These are phyloP conservation scores for Neurospora sp. DNA, from an alignment of 495 filamentous ascomycete species.

Conservation along the genomic window DNA sequence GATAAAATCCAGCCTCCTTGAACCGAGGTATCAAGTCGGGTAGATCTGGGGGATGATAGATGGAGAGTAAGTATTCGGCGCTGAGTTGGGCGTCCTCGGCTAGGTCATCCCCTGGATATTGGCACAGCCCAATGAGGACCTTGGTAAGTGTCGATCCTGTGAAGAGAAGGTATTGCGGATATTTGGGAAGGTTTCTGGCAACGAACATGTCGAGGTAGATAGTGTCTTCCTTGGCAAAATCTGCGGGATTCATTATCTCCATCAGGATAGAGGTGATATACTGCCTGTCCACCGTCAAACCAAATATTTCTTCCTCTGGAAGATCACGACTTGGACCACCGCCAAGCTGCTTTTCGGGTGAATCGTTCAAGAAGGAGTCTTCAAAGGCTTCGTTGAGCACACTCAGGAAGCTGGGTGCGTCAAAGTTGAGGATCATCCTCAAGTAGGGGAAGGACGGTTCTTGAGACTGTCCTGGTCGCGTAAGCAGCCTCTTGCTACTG, in stretches of 20 bases:
- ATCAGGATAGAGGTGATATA: conserved; percentile 81
- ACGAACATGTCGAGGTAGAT: conserved; percentile 98
- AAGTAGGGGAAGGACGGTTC: conserved; percentile 76
- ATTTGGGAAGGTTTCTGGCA: conserved; percentile 91
- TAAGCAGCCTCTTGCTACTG: conserved; percentile 42
- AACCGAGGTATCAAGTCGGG: conserved; percentile 65
- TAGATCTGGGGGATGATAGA: conserved; percentile 82
- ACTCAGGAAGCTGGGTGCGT: conserved; percentile 85
- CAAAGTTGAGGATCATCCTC: conserved; percentile 72
- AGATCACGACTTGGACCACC: conserved; percentile 39
- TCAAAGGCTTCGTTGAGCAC: conserved; percentile 97
- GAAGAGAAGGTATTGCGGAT: conserved; percentile 87
- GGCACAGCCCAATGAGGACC: conserved; percentile 72
- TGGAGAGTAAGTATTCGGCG: conserved; percentile 85
- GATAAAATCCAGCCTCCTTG: conserved; percentile 72
- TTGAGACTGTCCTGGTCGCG: conserved; percentile 30
- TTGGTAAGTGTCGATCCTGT: conserved; percentile 75
- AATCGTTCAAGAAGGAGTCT: conserved; percentile 81
- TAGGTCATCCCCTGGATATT: conserved; percentile 69
- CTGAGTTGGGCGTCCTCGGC: conserved; percentile 93
- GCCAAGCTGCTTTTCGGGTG: conserved; percentile 44
- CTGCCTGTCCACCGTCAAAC: conserved; percentile 74
- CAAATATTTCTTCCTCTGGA: conserved; percentile 54
- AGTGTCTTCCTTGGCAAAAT: conserved; percentile 69
- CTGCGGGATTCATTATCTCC: conserved; percentile 68